Percentiles rank a stretch among this genome's conserved stretches.
Evolutionary conservation across 78 protist species (phyloP).

Genomic region (Guillardia theta): DNA sequence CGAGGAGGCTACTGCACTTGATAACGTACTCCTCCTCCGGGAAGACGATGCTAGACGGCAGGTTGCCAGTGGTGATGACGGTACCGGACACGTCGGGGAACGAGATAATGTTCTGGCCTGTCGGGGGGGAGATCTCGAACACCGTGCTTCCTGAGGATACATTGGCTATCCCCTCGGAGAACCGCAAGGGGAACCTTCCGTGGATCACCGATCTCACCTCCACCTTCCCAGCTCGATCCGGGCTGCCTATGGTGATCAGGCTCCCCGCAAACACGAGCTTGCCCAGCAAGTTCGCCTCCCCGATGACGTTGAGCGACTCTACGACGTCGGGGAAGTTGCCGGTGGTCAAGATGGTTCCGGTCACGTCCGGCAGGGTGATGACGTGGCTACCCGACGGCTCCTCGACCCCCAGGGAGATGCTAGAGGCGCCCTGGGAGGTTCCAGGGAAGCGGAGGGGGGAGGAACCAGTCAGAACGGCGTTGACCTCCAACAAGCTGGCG

Average conservation of each 20-base stretch:
- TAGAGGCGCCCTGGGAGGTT: not conserved
- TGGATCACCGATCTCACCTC: not conserved
- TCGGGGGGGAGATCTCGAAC: not conserved
- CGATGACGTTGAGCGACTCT: not conserved
- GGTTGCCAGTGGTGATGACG: not conserved
- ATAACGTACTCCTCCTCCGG: not conserved
- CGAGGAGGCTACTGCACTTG: not conserved
- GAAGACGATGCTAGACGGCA: not conserved
- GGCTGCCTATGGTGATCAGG: not conserved
- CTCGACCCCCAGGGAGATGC: not conserved
- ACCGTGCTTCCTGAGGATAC: not conserved
- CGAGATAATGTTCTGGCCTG: not conserved
- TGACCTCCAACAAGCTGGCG: not conserved
- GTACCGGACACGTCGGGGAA: conserved; percentile 31
- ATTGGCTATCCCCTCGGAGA: not conserved
- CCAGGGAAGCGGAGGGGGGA: not conserved
- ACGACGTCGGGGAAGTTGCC: conserved; percentile 5
- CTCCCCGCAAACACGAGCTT: not conserved
- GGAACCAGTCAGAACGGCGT: not conserved
- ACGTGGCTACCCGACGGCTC: not conserved
- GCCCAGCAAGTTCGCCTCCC: not conserved
- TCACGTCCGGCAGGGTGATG: conserved; percentile 22
- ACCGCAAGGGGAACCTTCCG: not conserved
- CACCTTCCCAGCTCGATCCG: not conserved
- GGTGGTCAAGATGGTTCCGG: not conserved